Evolutionary conservation across 208 protist species (phyloP).

Genomic region (Trypanosoma congolense): DNA sequence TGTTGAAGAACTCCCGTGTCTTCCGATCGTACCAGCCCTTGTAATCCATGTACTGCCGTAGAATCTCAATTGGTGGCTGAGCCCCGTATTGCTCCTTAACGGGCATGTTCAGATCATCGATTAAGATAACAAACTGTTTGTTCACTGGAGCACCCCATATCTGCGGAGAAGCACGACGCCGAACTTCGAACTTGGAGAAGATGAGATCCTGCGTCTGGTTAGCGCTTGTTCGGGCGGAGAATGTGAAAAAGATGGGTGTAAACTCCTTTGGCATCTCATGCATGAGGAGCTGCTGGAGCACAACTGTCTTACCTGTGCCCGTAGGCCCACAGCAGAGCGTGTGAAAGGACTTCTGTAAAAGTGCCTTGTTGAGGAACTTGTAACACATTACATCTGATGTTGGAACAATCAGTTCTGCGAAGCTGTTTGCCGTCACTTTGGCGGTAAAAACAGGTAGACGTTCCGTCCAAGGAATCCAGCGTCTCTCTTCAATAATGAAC

Average conservation of each 20-base stretch:
- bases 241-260: constrained; percentile 94
- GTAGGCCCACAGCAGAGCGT: constrained; percentile 96
- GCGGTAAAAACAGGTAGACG: constrained; percentile 81
- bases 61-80: constrained; percentile 98
- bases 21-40: constrained; percentile 95
- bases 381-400: constrained; percentile 96
- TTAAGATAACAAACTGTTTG: constrained; percentile 95
- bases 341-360: constrained; percentile 88
- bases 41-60: constrained; percentile 98
- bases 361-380: constrained; percentile 92
- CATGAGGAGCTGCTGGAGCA: constrained; percentile 93
- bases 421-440: constrained; percentile 81
- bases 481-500: constrained; percentile 81
- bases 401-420: constrained; percentile 96
- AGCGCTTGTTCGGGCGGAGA: constrained; percentile 96
- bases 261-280: constrained; percentile 92
- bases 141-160: constrained; percentile 97
- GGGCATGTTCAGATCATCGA: constrained; percentile 99
- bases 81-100: constrained; percentile 96
- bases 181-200: constrained; percentile 96
- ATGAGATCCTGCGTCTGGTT: constrained; percentile 98
- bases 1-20: constrained; percentile 91
- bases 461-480: constrained; percentile 93
- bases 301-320: constrained; percentile 97
- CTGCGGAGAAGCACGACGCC: constrained; percentile 90